Evolutionary conservation across 345 rosid species (phyloP).

Genomic region (Gossypium rotundifolium): DNA sequence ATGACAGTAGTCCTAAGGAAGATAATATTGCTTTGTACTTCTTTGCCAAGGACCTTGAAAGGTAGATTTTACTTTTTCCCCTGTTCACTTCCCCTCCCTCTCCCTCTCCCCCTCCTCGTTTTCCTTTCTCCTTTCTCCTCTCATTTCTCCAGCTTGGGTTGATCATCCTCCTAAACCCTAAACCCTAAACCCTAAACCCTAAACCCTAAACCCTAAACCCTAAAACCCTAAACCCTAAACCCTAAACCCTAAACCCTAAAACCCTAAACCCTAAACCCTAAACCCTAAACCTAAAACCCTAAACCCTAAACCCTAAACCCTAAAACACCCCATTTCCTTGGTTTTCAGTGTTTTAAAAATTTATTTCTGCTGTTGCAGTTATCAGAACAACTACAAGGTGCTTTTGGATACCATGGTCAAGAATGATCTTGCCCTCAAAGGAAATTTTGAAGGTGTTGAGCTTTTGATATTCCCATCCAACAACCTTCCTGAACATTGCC

Average conservation of each 20-base stretch:
- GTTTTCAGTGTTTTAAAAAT: slow-evolving; percentile 1
- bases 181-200: no score
- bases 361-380: slow-evolving; percentile 43
- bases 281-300: no score
- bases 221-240: no score
- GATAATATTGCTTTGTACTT: slow-evolving; percentile 91
- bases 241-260: no score
- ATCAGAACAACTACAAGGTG: slow-evolving; percentile 65
- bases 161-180: no score
- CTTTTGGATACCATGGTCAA: slow-evolving; percentile 73
- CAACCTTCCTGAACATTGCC: slow-evolving; percentile 75
- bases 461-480: slow-evolving; percentile 80
- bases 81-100: neutral
- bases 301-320: no score
- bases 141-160: neutral
- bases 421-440: slow-evolving; percentile 83
- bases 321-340: neutral
- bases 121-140: neutral
- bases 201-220: no score
- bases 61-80: slow-evolving; percentile 34
- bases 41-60: slow-evolving; percentile 83
- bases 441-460: slow-evolving; percentile 63
- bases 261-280: no score
- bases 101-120: no score
- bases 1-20: slow-evolving; percentile 58